phyloP scores from a whole-genome alignment of 805 yeast species.

The Starmerella roubikii region DNA sequence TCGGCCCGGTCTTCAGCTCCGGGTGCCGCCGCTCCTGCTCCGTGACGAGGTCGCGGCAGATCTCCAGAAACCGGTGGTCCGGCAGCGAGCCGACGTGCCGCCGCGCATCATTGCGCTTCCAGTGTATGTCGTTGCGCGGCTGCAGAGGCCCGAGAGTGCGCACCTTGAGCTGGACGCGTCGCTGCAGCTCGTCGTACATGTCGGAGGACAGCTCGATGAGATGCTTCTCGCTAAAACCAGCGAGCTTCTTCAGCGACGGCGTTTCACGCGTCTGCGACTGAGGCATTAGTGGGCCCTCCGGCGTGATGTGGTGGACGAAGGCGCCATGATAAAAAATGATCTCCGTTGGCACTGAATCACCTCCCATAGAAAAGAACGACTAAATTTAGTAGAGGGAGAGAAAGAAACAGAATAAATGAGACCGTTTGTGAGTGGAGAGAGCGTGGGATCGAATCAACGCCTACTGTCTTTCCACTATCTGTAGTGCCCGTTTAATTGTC shows the following conservation, averaged over 20 bases:
- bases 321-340: slow-evolving; percentile 14
- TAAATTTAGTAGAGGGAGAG: no score
- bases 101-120: slow-evolving; percentile 90
- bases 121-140: slow-evolving; percentile 67
- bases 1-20: slow-evolving; percentile 25
- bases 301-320: slow-evolving; percentile 10
- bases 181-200: slow-evolving; percentile 78
- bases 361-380: slow-evolving; percentile 1
- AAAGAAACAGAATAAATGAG: no score
- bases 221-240: slow-evolving; percentile 44
- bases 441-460: no score
- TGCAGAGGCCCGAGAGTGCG: slow-evolving; percentile 40
- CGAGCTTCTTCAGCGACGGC: slow-evolving; percentile 36
- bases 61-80: slow-evolving; percentile 67
- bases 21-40: slow-evolving; percentile 72
- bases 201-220: slow-evolving; percentile 85
- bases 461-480: no score
- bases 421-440: no score
- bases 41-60: slow-evolving; percentile 74
- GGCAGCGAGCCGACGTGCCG: slow-evolving; percentile 80
- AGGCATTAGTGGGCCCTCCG: slow-evolving; percentile 4
- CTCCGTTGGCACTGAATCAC: slow-evolving; percentile 1
- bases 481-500: no score
- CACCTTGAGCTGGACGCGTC: slow-evolving; percentile 43
- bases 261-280: slow-evolving; percentile 8